Percentiles rank a stretch among this genome's conserved stretches.
phyloP scores from a whole-genome alignment of 176 grass and related monocot species.

The Oropetium thomaeum region DNA sequence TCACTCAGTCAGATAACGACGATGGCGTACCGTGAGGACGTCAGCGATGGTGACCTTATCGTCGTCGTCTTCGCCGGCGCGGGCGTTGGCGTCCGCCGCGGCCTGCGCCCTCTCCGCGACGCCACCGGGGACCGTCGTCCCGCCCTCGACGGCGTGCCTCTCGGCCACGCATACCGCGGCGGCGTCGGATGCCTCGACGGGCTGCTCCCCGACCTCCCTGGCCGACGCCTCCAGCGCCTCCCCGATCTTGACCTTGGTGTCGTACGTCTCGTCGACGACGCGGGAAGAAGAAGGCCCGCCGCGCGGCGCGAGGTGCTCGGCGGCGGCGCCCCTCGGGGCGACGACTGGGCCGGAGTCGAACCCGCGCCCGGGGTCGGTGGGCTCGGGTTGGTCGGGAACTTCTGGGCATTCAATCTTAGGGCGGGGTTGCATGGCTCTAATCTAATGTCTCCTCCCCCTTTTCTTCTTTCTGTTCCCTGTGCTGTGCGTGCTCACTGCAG shows the following conservation, averaged over 20 bases:
- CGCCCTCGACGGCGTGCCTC: conserved; percentile 12
- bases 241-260: conserved; percentile 15
- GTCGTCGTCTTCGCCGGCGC: conserved; percentile 8
- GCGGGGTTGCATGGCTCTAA: too few relatives aligned
- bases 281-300: conserved; percentile 23
- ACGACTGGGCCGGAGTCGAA: conserved; percentile 36
- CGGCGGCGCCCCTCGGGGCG: conserved; percentile 39
- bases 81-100: conserved; percentile 42
- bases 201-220: neutral
- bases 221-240: conserved; percentile 27
- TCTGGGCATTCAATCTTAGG: neutral
- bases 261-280: conserved; percentile 27
- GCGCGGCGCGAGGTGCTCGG: conserved; percentile 34
- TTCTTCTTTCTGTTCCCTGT: neutral
- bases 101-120: conserved; percentile 44
- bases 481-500: too few relatives aligned
- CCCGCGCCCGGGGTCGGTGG: conserved; percentile 32
- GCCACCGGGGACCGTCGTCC: conserved; percentile 18
- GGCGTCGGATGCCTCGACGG: conserved; percentile 31
- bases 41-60: conserved; percentile 50
- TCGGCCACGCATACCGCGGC: conserved; percentile 61
- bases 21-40: conserved; percentile 59
- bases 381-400: neutral
- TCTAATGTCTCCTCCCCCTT: too few relatives aligned
- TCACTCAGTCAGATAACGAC: too few relatives aligned